Percentiles rank a stretch among this genome's conserved stretches.
Evolutionary conservation across 2,329 filamentous ascomycete species (phyloP).

Genomic region (Venturia effusa): DNA sequence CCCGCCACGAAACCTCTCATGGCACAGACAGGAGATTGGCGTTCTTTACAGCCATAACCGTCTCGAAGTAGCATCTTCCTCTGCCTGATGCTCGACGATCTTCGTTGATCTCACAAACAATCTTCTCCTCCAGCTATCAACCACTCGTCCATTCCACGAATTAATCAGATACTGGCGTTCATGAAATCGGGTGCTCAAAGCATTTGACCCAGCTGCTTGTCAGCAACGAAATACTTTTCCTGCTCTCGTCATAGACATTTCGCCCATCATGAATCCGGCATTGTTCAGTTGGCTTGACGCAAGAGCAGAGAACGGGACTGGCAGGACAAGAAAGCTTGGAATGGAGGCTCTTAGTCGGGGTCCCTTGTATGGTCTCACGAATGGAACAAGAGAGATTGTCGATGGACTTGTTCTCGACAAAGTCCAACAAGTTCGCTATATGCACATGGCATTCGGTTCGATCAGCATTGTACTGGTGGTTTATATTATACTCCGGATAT

Average conservation of each 20-base stretch:
- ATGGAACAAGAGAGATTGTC: slow-evolving; percentile 17
- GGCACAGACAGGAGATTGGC: slow-evolving; percentile 5
- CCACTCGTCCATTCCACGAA: not conserved
- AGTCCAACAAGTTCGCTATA: slow-evolving; percentile 27
- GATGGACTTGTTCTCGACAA: slow-evolving; percentile 25
- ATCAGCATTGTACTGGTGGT: slow-evolving; percentile 27
- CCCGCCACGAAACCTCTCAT: slow-evolving; percentile 1
- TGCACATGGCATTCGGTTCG: slow-evolving; percentile 27
- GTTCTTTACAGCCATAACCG: not conserved
- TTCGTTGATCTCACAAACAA: not conserved
- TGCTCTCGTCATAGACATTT: not conserved
- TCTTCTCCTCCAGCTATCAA: not conserved
- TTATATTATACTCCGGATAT: slow-evolving; percentile 25
- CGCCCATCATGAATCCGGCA: not conserved
- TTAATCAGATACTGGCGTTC: not conserved
- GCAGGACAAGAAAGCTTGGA: not conserved
- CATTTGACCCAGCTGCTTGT: not conserved
- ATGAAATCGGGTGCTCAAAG: not conserved
- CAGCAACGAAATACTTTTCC: not conserved
- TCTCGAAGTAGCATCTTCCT: not conserved
- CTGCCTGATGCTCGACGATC: not conserved
- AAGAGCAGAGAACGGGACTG: not conserved
- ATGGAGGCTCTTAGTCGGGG: slow-evolving; percentile 1
- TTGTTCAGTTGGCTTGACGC: not conserved
- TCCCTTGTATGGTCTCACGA: not conserved